Evolutionary conservation across 73 alveolate genomes (phyloP).

Genomic region (Paramecium octaurelia): DNA sequence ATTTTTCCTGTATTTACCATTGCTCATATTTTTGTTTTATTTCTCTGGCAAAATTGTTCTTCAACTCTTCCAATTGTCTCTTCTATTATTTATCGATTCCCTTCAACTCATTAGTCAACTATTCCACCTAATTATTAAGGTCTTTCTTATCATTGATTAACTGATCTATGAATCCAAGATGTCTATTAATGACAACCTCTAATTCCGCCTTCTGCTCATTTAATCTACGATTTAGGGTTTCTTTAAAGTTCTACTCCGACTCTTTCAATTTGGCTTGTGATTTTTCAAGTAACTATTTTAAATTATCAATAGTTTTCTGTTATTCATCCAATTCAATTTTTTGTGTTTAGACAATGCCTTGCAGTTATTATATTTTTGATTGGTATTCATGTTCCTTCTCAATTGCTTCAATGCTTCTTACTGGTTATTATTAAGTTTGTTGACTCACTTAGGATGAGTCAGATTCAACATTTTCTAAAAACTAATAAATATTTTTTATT

Average conservation of each 20-base stretch:
- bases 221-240: slow-evolving; percentile 52
- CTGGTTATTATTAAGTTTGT: background rate
- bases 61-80: slow-evolving; percentile 72
- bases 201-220: slow-evolving; percentile 62
- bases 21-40: slow-evolving; percentile 89
- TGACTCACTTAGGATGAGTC: background rate
- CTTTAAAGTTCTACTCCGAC: slow-evolving; percentile 34
- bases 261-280: slow-evolving; percentile 42
- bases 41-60: slow-evolving; percentile 79
- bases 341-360: slow-evolving; percentile 31
- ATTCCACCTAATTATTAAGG: slow-evolving; percentile 60
- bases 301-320: slow-evolving; percentile 60
- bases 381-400: slow-evolving; percentile 50
- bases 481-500: slow-evolving; percentile 50
- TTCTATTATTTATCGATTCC: slow-evolving; percentile 74
- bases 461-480: slow-evolving; percentile 58
- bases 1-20: slow-evolving; percentile 90
- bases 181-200: slow-evolving; percentile 70
- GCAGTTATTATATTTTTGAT: background rate
- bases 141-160: slow-evolving; percentile 72
- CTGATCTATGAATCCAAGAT: slow-evolving; percentile 67
- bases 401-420: background rate
- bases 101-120: slow-evolving; percentile 68
- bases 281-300: slow-evolving; percentile 59
- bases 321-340: slow-evolving; percentile 68